Conservation (phyloP, 768 basidiomycete species). For the Exsudoporus frostii region DNA sequence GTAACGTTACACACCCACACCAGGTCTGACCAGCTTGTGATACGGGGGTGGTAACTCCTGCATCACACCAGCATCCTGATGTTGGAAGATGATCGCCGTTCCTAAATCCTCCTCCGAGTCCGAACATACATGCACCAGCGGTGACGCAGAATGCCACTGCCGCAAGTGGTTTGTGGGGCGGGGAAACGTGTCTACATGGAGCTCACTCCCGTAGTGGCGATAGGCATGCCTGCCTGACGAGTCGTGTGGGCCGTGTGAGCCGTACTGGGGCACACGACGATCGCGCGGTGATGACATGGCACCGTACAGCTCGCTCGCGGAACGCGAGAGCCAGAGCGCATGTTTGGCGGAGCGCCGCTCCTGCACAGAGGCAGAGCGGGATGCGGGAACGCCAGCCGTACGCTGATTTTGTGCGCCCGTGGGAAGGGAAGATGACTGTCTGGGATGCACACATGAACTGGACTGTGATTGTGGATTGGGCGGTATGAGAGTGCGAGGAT, state of each 20-base stretch:
- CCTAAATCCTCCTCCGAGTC: neutral
- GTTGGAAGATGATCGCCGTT: slow-evolving; percentile 10
- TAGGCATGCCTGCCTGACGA: neutral
- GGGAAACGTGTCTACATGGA: neutral
- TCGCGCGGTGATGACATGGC: neutral
- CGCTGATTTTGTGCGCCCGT: neutral
- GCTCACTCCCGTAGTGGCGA: neutral
- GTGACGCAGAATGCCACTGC: slow-evolving; percentile 21
- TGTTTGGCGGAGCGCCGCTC: slow-evolving; percentile 12
- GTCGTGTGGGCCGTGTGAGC: neutral
- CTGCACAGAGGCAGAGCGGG: slow-evolving; percentile 1
- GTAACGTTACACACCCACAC: neutral
- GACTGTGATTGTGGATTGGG: neutral
- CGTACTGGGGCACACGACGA: neutral
- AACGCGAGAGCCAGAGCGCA: slow-evolving; percentile 16
- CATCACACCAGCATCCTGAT: slow-evolving; percentile 16
- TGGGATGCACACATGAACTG: neutral
- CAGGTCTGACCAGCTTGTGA: slow-evolving; percentile 9
- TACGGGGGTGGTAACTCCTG: slow-evolving; percentile 29
- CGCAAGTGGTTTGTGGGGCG: slow-evolving; percentile 15
- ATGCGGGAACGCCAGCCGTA: neutral
- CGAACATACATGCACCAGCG: neutral
- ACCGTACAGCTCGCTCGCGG: slow-evolving; percentile 23
- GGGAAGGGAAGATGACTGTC: neutral
- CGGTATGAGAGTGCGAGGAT: neutral